phyloP scores from a whole-genome alignment of 345 rosid genomes.

The rapeseed (Brassica napus) region DNA sequence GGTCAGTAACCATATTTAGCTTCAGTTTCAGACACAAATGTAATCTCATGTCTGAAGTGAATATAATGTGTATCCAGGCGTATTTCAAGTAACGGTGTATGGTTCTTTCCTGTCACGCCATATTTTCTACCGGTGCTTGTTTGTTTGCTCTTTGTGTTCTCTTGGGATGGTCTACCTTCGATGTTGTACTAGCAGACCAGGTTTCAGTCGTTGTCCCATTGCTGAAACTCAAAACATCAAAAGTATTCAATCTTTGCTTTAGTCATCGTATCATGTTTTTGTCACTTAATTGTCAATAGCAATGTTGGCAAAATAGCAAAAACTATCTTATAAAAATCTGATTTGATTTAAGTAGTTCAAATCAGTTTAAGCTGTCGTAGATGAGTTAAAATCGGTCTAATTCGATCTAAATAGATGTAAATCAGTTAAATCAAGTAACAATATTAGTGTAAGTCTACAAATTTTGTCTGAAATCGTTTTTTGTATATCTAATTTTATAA shows the following conservation, averaged over 20 bases:
- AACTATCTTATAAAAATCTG: too few relatives aligned
- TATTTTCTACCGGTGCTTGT: slow-evolving; percentile 83
- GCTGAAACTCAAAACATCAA: slow-evolving; percentile 69
- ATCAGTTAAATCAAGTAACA: too few relatives aligned
- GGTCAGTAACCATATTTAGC: slow-evolving; percentile 43
- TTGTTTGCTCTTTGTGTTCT: slow-evolving; percentile 77
- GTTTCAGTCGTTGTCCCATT: slow-evolving; percentile 84
- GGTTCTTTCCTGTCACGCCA: slow-evolving; percentile 84
- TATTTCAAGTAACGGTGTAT: slow-evolving; percentile 74
- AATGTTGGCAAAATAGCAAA: background rate
- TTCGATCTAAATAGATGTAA: too few relatives aligned
- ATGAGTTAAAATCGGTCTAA: too few relatives aligned
- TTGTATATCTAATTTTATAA: too few relatives aligned
- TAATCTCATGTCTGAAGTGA: background rate
- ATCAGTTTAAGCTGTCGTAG: too few relatives aligned
- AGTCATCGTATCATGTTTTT: background rate
- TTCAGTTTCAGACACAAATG: background rate
- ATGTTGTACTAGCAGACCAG: slow-evolving; percentile 76
- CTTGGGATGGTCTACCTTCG: slow-evolving; percentile 73
- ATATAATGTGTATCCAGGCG: slow-evolving; percentile 47
- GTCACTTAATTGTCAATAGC: slow-evolving; percentile 51
- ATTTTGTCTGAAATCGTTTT: too few relatives aligned
- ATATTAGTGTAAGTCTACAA: too few relatives aligned
- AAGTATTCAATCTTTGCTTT: slow-evolving; percentile 48
- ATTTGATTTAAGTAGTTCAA: too few relatives aligned